Base-by-base conservation (phyloP, 192 early-diverging fungal species). In the Linnemannia schmuckeri region DNA sequence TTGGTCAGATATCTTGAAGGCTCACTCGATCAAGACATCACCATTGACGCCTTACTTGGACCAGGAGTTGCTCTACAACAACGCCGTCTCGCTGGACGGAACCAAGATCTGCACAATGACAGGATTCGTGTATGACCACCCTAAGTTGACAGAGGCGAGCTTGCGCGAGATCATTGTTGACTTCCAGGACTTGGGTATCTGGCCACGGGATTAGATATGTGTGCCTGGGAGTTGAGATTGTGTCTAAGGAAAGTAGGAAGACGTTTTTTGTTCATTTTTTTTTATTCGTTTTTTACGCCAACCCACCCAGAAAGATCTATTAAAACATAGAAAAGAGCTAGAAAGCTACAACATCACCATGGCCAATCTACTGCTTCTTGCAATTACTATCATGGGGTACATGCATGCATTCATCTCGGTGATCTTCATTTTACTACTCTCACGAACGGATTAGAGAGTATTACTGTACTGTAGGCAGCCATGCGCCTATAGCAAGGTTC, bases 41-140 rank as follows among this genome's bases (percentile, higher is more conserved):
- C 97, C 97, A 22, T 86, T 99, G 71, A 97, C 97, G 38, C 98
- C 98, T 18, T 99, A 97, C 83, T 77, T 99, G 40, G 98, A 99
- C 88, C 93, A 96, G 77, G 98, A 99, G 89, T 90, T 98, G 38
- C 92, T 97, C 33, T 94, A 94, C 71, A 97, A 97, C 89, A 96
- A 97, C 75, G 93, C 96, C 4, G 77, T 98, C 24, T 95, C 92
- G 40, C 85, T 98, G n/a, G 94, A 98, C 79, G 98, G 98, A 20
- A 91, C 92, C 24, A 94, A 93, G 88, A 98, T 99, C 83, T 92
- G 92, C 40, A 88, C 76, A 24, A 89, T 87, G 30, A 92, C 94
- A 0, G 96, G 94, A 0, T 94, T 98, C 77, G 86, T 63, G 6
- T 99, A 99, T 89, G 75, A 77, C 30, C 79, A 95, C 72, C 94